Evolutionary conservation across 2,329 filamentous ascomycete genomes (phyloP).

Genomic region (Cytospora chrysosperma): DNA sequence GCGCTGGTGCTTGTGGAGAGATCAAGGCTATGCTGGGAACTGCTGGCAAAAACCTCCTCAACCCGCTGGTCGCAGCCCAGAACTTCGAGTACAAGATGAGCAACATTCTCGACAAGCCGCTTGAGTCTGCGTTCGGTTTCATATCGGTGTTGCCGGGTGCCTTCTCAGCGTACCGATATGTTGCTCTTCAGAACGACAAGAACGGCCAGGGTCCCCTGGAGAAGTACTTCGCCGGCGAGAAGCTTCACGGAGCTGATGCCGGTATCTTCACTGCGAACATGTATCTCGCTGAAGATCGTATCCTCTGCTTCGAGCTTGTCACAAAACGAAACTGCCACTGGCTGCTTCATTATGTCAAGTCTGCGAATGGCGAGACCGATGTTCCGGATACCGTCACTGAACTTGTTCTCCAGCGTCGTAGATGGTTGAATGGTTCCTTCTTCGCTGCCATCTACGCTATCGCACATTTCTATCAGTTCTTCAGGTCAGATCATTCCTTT

Average conservation of each 20-base stretch:
- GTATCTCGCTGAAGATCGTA: slow-evolving; percentile 98
- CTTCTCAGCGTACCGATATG: slow-evolving; percentile 95
- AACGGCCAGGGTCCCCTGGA: slow-evolving; percentile 71
- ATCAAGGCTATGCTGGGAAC: slow-evolving; percentile 96
- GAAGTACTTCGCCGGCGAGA: slow-evolving; percentile 26
- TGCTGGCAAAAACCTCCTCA: slow-evolving; percentile 82
- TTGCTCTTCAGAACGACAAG: slow-evolving; percentile 95
- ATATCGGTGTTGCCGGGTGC: slow-evolving; percentile 95
- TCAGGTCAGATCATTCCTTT: slow-evolving; percentile 86
- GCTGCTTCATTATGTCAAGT: slow-evolving; percentile 98
- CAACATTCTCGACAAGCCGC: slow-evolving; percentile 96
- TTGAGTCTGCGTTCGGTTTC: slow-evolving; percentile 97
- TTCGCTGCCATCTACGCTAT: slow-evolving; percentile 96
- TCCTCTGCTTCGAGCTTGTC: slow-evolving; percentile 97
- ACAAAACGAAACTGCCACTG: slow-evolving; percentile 96
- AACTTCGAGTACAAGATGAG: slow-evolving; percentile 99
- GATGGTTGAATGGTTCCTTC: slow-evolving; percentile 98
- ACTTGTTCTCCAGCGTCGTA: slow-evolving; percentile 89
- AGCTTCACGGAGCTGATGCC: slow-evolving; percentile 23
- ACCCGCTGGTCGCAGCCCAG: slow-evolving; percentile 91
- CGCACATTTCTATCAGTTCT: slow-evolving; percentile 94
- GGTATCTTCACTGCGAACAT: slow-evolving; percentile 95
- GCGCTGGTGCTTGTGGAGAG: slow-evolving; percentile 93
- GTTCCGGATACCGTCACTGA: slow-evolving; percentile 93
- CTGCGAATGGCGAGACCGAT: slow-evolving; percentile 93